Evolutionary conservation across 805 yeast species (phyloP), one percentile per base, ranked within the genome.

Genomic region (Pichia sporocuriosa): DNA sequence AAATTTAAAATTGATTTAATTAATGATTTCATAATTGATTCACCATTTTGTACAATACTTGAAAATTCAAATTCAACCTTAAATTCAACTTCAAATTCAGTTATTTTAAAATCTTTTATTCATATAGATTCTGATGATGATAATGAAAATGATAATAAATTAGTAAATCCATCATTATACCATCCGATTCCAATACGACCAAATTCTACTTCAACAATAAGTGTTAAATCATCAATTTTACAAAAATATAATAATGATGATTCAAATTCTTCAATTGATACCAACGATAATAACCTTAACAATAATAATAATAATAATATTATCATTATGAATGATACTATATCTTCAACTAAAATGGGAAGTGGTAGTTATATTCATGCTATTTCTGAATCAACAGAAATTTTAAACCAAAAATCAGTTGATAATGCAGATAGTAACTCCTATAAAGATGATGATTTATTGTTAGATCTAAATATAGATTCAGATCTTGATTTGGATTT

Each of bases 1-100:
- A 51, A 53, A 29, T 49, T 56, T 15, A 41, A 45, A 16, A 28
- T 16, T 8, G 48, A 44, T 19, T 23, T 36, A 11, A 9, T 40
- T 11, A 15, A 16, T 13, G 40, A 45, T 29, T 44, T 24, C 26
- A 35, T 22, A n/a, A 22, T 42, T 11, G 7, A 21, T 7, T 40
- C 49, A 3, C 45, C 47, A n/a, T 46, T 45, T 21, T 38, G 15
- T 34, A 37, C 48, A 9, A 39, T 38, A 6, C 35, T 37, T 5
- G 40, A 40, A 10, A 22, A 35, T 20, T 22, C 27, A 22, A 24
- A 23, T 15, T 16, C 19, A 4, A 39, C 24, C n/a, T n/a, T n/a
- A 7, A 30, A 34, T 24, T 32, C 35, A 17, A 16, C 31, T 25
- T 20, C 24, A 15, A 31, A 32, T 4, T 42, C 46, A 2, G 35